Evolutionary conservation across 2,329 filamentous ascomycete species (phyloP), one percentile per base, ranked within the genome.

Genomic region (Coniochaeta hoffmannii): DNA sequence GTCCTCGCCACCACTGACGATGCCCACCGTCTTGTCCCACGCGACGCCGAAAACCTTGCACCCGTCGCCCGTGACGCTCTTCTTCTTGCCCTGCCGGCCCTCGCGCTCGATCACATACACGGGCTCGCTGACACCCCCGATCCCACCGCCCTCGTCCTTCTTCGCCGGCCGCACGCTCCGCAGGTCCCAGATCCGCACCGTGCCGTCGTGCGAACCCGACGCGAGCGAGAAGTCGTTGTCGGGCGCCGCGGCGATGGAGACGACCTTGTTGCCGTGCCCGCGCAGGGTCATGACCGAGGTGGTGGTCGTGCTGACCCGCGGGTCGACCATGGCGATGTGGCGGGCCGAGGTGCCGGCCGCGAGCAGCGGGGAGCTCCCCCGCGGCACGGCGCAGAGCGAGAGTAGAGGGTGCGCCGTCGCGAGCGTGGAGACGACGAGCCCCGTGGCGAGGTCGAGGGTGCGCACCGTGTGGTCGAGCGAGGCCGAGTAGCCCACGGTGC

Each of bases 251-350:
- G 69, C 69, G 31, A 85, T 64, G 8, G 74, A 74, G 1, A 76
- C 74, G 17, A 86, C 77, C 74, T 82, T 82, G 74, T 96, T 96
- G 57, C 84, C 84, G 73, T 97, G 93, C 1, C 93, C 93, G 32
- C 90, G 83, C 19, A 97, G 82, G n/a, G 90, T 96, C 85, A 97
- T 89, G 38, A 90, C 89, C 11, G 87, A 84, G 24, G 93, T 88
- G 1, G 85, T 81, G 1, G 85, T 81, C 3, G 90, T 88, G 3
- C 86, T 88, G 30, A 83, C 87, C 54, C 94, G 85, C 3, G 93
- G 93, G 69, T 99, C 94, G 62, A 97, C 83, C n/a, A 99, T 80
- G 0, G 90, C 93, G 67, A 99, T 89, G 73, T 96, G 90, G 55
- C 91, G 81, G 22, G 90, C 89, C 15, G 87, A 87, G 2, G 90